Evolutionary conservation across 2,329 filamentous ascomycete species (phyloP).

Genomic region (Colletotrichum sp.): DNA sequence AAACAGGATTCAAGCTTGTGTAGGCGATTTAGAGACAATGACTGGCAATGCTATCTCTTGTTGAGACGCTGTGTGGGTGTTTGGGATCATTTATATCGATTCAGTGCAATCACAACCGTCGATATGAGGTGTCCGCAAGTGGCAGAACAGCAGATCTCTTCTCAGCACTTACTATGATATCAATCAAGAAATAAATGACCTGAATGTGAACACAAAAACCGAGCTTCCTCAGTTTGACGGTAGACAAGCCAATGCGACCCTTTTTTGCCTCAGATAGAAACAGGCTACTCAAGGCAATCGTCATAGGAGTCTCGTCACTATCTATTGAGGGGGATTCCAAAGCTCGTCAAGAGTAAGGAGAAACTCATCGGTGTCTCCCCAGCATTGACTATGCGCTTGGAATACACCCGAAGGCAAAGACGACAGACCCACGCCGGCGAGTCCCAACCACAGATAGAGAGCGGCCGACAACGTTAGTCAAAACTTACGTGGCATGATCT

Average conservation of each 20-base stretch:
- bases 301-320: too few species aligned
- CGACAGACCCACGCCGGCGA: neutral
- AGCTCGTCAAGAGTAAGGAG: accelerated
- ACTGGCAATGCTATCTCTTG: too few species aligned
- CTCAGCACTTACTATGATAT: neutral
- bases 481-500: neutral
- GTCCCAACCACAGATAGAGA: neutral
- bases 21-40: accelerated
- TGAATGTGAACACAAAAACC: neutral
- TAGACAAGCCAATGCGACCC: too few species aligned
- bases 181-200: accelerated
- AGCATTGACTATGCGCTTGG: accelerated
- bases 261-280: too few species aligned
- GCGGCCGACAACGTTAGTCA: accelerated
- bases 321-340: accelerated
- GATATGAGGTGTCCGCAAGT: neutral
- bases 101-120: too few species aligned
- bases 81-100: accelerated
- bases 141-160: neutral
- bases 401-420: neutral
- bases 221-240: neutral
- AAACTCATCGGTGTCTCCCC: too few species aligned
- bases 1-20: accelerated
- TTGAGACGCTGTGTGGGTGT: too few species aligned
- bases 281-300: too few species aligned